Evolutionary conservation across 1,284 basidiomycete species (phyloP).

Genomic region (Rhodotorula sp.): DNA sequence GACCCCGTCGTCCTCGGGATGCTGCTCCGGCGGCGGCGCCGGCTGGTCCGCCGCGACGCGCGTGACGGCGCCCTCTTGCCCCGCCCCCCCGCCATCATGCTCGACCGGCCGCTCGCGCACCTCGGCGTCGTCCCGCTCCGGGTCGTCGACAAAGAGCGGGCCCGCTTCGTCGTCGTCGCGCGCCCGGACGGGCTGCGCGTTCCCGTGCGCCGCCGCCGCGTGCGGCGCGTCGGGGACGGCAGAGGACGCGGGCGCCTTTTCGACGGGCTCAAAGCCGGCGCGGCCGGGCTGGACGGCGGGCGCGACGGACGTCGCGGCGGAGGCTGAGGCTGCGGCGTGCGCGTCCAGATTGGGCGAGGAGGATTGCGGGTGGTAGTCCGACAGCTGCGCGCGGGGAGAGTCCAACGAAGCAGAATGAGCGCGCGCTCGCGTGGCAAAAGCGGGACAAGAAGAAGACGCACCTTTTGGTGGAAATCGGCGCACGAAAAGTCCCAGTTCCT

Average conservation of each 20-base stretch:
- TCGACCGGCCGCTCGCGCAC: not conserved
- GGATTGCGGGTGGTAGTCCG: conserved; percentile 11
- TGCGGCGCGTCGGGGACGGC: not conserved
- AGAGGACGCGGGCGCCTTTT: conserved; percentile 26
- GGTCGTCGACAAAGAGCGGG: conserved; percentile 6
- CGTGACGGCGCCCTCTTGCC: not conserved
- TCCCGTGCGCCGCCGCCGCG: not conserved
- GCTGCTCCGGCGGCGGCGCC: conserved; percentile 1
- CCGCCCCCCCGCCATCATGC: not conserved
- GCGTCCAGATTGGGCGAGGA: not conserved
- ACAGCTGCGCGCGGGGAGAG: not conserved
- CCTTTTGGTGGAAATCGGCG: conserved; percentile 54
- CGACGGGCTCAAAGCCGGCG: conserved; percentile 18
- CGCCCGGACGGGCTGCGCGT: not conserved
- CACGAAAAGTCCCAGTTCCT: conserved; percentile 96
- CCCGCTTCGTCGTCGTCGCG: conserved; percentile 5
- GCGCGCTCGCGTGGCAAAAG: no score
- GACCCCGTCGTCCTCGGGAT: conserved; percentile 14
- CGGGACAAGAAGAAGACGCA: no score
- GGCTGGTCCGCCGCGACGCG: conserved; percentile 16
- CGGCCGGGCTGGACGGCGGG: conserved; percentile 24
- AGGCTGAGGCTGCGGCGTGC: not conserved
- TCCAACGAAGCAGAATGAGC: not conserved
- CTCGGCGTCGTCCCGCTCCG: not conserved
- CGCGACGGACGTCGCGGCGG: conserved; percentile 7